A percentile compares a stretch with the other conserved stretches of the same genome.
Evolutionary conservation across 2,329 filamentous ascomycete genomes (phyloP).

Genomic region (Nemania sp.): DNA sequence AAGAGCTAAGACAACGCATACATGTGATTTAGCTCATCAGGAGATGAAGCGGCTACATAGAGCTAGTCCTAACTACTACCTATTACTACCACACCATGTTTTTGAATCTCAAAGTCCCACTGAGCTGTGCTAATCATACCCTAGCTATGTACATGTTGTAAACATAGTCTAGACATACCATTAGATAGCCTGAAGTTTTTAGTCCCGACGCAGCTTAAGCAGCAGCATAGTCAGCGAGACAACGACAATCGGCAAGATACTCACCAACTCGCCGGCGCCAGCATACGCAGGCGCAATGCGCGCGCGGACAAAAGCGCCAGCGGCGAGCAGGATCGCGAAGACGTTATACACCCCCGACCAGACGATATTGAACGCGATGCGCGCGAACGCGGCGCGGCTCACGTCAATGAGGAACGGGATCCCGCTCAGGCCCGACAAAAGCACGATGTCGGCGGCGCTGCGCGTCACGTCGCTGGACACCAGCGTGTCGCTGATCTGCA

Average conservation of each 20-base stretch:
- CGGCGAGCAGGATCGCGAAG: slow-evolving; percentile 67
- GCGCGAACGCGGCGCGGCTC: slow-evolving; percentile 46
- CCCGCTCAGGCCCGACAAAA: slow-evolving; percentile 61
- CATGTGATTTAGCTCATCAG: no score
- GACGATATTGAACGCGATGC: slow-evolving; percentile 69
- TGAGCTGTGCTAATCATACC: no score
- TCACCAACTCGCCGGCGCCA: slow-evolving; percentile 69
- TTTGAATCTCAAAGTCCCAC: no score
- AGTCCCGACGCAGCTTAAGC: slow-evolving; percentile 9
- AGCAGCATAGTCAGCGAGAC: slow-evolving; percentile 19
- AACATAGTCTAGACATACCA: not conserved
- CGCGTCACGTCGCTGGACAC: slow-evolving; percentile 65
- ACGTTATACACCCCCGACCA: slow-evolving; percentile 75
- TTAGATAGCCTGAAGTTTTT: not conserved
- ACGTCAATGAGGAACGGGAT: slow-evolving; percentile 62
- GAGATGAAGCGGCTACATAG: no score
- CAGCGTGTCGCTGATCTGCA: slow-evolving; percentile 62
- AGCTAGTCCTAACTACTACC: no score
- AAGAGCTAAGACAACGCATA: no score
- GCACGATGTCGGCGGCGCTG: slow-evolving; percentile 68
- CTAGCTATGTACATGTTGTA: not conserved
- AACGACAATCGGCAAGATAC: slow-evolving; percentile 65
- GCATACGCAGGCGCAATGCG: slow-evolving; percentile 55
- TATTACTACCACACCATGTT: no score
- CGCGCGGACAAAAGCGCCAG: slow-evolving; percentile 61